These are phyloP conservation scores for Phialophora verrucosa DNA, from an alignment of 2,329 filamentous ascomycete genomes.

Conservation along the genomic window DNA sequence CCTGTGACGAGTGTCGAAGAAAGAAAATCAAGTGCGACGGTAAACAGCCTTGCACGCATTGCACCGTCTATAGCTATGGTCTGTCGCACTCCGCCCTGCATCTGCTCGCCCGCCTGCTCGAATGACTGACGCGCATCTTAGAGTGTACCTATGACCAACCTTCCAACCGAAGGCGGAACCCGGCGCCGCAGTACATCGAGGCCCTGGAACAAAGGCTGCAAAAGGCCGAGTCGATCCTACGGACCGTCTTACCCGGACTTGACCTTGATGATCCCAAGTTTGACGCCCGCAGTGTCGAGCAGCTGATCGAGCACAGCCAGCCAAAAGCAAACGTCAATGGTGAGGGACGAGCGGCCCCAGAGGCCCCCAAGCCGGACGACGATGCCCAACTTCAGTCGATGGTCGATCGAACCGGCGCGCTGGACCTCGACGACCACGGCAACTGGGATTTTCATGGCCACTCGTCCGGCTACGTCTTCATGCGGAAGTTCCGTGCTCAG, in stretches of 20 bases:
- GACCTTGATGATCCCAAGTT: conserved; percentile 84
- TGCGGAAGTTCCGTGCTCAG: conserved; percentile 84
- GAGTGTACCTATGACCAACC: conserved; percentile 96
- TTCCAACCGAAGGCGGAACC: conserved; percentile 87
- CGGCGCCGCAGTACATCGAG: conserved; percentile 90
- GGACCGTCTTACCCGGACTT: conserved; percentile 79
- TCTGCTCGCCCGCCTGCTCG: background rate
- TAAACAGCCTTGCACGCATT: conserved; percentile 90
- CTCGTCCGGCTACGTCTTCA: conserved; percentile 88
- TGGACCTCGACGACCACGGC: conserved; percentile 89
- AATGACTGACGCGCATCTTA: conserved; percentile 46
- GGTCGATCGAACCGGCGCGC: conserved; percentile 88
- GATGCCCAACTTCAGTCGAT: conserved; percentile 87
- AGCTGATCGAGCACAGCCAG: conserved; percentile 56
- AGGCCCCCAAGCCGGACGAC: conserved; percentile 52
- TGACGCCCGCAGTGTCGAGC: conserved; percentile 76
- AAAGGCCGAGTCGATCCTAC: conserved; percentile 79
- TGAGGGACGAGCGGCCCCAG: conserved; percentile 33
- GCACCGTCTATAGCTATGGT: conserved; percentile 99
- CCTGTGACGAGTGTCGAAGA: conserved; percentile 80
- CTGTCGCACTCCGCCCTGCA: conserved; percentile 43
- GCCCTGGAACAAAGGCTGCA: conserved; percentile 82
- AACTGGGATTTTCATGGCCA: conserved; percentile 95
- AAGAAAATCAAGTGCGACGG: conserved; percentile 77
- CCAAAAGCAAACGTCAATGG: conserved; percentile 29